A percentile compares a stretch with the other conserved stretches of the same genome.
These are phyloP conservation scores for Xylariaceae sp. DNA, from an alignment of 2,329 filamentous ascomycete genomes.

Conservation along the genomic window DNA sequence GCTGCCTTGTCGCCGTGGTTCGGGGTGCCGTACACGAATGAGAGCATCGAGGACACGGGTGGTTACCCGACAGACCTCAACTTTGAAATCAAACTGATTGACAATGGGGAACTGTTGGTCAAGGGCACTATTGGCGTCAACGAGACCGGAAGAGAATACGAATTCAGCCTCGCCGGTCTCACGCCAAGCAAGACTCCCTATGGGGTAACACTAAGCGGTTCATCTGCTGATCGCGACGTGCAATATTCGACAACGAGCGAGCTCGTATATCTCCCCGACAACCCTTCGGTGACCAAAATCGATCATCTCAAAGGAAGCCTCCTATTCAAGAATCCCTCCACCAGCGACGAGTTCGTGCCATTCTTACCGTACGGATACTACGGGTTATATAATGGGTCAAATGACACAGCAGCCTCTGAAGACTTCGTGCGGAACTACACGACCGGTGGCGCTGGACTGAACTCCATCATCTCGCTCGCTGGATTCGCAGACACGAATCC, in stretches of 20 bases:
- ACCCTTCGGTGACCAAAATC: slow-evolving; percentile 41
- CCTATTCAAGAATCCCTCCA: slow-evolving; percentile 35
- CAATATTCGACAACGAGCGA: slow-evolving; percentile 36
- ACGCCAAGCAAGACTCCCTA: slow-evolving; percentile 36
- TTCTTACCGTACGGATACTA: slow-evolving; percentile 45
- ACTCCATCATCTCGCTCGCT: slow-evolving; percentile 42
- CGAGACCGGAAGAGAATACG: slow-evolving; percentile 33
- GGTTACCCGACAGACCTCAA: slow-evolving; percentile 25
- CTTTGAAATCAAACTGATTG: slow-evolving; percentile 36
- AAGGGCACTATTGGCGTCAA: slow-evolving; percentile 33
- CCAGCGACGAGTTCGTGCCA: slow-evolving; percentile 34
- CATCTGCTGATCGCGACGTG: slow-evolving; percentile 27
- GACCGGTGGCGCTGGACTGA: slow-evolving; percentile 37
- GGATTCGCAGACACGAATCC: slow-evolving; percentile 35
- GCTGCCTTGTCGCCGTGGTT: slow-evolving; percentile 39
- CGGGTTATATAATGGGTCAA: slow-evolving; percentile 37
- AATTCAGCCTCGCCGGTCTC: slow-evolving; percentile 35
- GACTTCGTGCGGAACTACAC: slow-evolving; percentile 39
- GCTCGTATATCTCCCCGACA: slow-evolving; percentile 41
- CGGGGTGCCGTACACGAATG: slow-evolving; percentile 34
- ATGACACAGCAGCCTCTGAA: slow-evolving; percentile 18
- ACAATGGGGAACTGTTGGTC: slow-evolving; percentile 29
- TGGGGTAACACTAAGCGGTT: slow-evolving; percentile 35
- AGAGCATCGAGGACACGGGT: slow-evolving; percentile 16
- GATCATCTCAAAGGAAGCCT: slow-evolving; percentile 44